A percentile compares a stretch with the other conserved stretches of the same genome.
Evolutionary conservation across 2,329 filamentous ascomycete genomes (phyloP).

Genomic region (Aureobasidium vineae): DNA sequence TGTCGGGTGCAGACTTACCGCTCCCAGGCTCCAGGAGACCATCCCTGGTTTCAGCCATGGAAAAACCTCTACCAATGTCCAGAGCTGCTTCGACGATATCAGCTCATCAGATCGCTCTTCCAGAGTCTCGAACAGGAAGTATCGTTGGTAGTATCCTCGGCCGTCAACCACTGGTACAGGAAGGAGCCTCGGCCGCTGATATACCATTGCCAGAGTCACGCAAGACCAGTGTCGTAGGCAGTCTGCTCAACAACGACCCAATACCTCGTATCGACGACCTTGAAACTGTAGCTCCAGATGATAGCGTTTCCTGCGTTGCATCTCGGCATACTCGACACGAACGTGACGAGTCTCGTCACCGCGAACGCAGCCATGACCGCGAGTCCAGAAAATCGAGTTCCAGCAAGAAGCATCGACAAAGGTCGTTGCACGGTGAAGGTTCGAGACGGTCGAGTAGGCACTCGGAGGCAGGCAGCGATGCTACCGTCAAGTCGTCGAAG

Average conservation of each 20-base stretch:
- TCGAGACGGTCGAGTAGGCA: slow-evolving; percentile 28
- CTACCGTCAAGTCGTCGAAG: slow-evolving; percentile 33
- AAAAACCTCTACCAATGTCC: slow-evolving; percentile 7
- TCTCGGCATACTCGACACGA: slow-evolving; percentile 2
- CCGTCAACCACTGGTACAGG: neutral
- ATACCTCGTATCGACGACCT: slow-evolving; percentile 37
- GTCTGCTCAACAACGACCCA: neutral
- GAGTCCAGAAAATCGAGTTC: slow-evolving; percentile 25
- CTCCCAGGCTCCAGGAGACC: slow-evolving; percentile 27
- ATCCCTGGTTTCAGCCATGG: slow-evolving; percentile 26
- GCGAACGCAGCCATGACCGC: slow-evolving; percentile 16
- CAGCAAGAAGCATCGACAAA: slow-evolving; percentile 24
- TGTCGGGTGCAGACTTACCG: slow-evolving; percentile 29
- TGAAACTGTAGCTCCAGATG: slow-evolving; percentile 49
- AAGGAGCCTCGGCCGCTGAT: slow-evolving; percentile 10
- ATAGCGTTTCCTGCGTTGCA: slow-evolving; percentile 48
- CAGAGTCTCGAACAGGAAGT: slow-evolving; percentile 22
- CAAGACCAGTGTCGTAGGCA: slow-evolving; percentile 27
- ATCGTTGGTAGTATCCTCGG: slow-evolving; percentile 9
- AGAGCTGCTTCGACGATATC: slow-evolving; percentile 28
- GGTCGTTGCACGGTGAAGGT: slow-evolving; percentile 29
- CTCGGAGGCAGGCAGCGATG: slow-evolving; percentile 32
- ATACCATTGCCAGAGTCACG: slow-evolving; percentile 31
- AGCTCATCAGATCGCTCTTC: slow-evolving; percentile 28
- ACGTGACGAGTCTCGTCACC: neutral